Base-by-base conservation (phyloP, 164 flowering plant genomes). In the Kalanchoe fedtschenkoi region DNA sequence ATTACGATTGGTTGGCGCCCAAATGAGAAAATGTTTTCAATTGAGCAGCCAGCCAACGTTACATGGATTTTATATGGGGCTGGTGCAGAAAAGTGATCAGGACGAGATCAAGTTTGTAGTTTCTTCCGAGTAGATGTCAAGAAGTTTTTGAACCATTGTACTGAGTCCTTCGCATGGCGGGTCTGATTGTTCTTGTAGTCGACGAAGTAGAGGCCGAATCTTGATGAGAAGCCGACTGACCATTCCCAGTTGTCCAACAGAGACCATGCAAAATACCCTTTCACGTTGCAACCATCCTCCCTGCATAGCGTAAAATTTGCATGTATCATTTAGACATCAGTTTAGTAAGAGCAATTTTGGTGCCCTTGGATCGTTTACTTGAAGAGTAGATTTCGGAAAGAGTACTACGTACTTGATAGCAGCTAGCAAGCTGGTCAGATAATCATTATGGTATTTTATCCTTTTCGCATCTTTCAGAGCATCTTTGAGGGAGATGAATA, bases 181-280 rank as follows among this genome's bases (percentile, higher is more conserved):
- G 76, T 88, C 51, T 78, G 87, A 24, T 81, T 83, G 77, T 87
- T 79, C 0, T 78, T 83, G 55, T 82, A 91, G 60, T 91, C 96
- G 64, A 91, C 95, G 60, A 75, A 91, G 55, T 75, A 88, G 16
- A 91, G 80, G 10, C 97, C 97, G 71, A 91, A 88, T 53, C 97
- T 83, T 4, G 95, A 88, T 47, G 81, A 75, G 72, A 61, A 91
- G 8, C 97, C 97, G 15, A 91, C 87, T 39, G 73, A 77, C 97
- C 97, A 88, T 70, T 88, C 97, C 95, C 95, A 91, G 34, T 88
- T 91, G 65, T 91, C 97, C 74, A 91, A 38, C n/a, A 91, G 72
- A 29, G 97, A 87, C 97, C 97, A 91, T 4, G 54, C 90, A 71
- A 91, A 91, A 68, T 88, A 88, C 16, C 97, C 96, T 63, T 66